phyloP scores from a whole-genome alignment of 2,329 filamentous ascomycete genomes.

The Talaromyces sp. region DNA sequence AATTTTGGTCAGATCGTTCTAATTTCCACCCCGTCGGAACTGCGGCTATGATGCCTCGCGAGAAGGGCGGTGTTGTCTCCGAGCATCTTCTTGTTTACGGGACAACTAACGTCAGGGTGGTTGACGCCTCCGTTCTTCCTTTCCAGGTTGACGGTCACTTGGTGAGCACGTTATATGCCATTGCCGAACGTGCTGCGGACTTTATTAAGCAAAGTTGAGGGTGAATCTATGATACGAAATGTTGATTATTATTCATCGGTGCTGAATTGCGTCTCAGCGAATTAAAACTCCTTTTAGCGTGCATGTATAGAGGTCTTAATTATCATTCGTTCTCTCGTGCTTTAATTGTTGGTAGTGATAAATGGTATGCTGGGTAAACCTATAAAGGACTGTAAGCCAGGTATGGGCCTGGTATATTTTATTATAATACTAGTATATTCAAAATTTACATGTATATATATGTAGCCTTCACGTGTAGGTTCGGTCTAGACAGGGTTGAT shows the following conservation, averaged over 20 bases:
- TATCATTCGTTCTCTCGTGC: too few relatives aligned
- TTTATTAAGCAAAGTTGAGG: conserved; percentile 22
- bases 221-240: not conserved
- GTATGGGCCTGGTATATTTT: not conserved
- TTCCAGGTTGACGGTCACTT: conserved; percentile 24
- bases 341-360: too few relatives aligned
- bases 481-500: not conserved
- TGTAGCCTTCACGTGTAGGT: not conserved
- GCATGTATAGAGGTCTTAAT: too few relatives aligned
- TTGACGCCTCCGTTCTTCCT: conserved; percentile 29
- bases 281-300: too few relatives aligned
- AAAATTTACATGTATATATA: not conserved
- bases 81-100: conserved; percentile 27
- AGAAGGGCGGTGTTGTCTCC: conserved; percentile 30
- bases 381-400: not conserved
- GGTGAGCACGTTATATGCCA: conserved; percentile 23
- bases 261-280: too few relatives aligned
- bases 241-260: not conserved
- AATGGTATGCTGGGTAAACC: not conserved
- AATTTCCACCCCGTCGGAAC: conserved; percentile 22
- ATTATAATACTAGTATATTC: not conserved
- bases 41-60: conserved; percentile 27
- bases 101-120: conserved; percentile 28
- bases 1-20: not conserved
- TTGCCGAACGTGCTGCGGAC: conserved; percentile 27